Percentiles rank a stretch among this genome's conserved stretches.
Evolutionary conservation across 1,139 yeast genomes (phyloP).

Genomic region (Candida albicans): DNA sequence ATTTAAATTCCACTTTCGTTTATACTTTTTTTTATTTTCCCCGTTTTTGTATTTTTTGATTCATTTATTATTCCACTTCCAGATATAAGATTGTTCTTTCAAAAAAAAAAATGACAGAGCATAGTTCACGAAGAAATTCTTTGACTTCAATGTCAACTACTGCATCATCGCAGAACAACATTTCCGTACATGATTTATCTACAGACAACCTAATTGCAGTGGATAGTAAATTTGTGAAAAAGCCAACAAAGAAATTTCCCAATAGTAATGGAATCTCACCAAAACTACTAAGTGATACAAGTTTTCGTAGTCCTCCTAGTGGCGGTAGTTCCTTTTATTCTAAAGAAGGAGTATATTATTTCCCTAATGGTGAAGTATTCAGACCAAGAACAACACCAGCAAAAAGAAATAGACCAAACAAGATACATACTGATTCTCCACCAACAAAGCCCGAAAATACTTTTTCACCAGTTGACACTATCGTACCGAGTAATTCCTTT

Average conservation of each 20-base stretch:
- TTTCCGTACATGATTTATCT: conserved; percentile 24
- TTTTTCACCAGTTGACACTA: conserved; percentile 1
- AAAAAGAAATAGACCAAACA: conserved; percentile 42
- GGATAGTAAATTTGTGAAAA: conserved; percentile 40
- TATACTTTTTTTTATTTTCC: no score
- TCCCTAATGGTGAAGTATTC: conserved; percentile 59
- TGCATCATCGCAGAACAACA: conserved; percentile 3
- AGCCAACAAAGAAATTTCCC: conserved; percentile 26
- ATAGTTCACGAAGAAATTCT: conserved; percentile 31
- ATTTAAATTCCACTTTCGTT: no score
- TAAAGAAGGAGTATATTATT: conserved; percentile 29
- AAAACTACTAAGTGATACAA: conserved; percentile 4
- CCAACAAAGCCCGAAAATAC: conserved; percentile 2
- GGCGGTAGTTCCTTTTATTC: conserved; percentile 9
- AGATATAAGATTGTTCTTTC: not conserved
- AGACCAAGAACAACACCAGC: conserved; percentile 45
- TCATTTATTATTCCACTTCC: not conserved
- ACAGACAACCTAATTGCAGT: conserved; percentile 41
- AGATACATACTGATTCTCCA: conserved; percentile 8
- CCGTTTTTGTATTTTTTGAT: not conserved
- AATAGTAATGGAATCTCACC: conserved; percentile 15
- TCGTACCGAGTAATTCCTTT: not conserved
- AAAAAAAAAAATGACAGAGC: conserved; percentile 1
- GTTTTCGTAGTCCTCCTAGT: conserved; percentile 1
- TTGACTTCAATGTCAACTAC: conserved; percentile 31